Evolutionary conservation across 2,329 filamentous ascomycete species (phyloP), one percentile per base, ranked within the genome.

Genomic region (Neofusicoccum parvum): DNA sequence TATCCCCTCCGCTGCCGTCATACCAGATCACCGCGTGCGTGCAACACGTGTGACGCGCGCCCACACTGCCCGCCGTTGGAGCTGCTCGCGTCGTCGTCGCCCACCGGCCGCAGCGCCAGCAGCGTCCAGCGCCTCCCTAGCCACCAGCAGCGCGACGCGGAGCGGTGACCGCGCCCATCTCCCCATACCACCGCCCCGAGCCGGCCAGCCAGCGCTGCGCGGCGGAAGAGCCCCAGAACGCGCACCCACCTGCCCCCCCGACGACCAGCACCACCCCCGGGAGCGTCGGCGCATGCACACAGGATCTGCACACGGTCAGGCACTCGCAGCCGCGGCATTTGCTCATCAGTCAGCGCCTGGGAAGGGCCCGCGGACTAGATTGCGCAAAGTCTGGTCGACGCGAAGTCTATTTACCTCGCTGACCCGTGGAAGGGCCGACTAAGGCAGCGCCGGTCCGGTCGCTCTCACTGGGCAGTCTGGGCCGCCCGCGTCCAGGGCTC

Each of bases 111-210:
- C 53, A 49, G 56, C 56, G 37, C 41, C 56, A 14, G 23, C 41
- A 34, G 27, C 41, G 11, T n/a, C 58, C 45, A 51, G 60, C 10
- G 56, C n/a, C 41, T 23, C 11, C 11, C 41, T 17, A 34, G 10
- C 56, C 39, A 45, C 36, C 51, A 14, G 14, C 43, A 46, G n/a
- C 46, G 6, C 23, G 27, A 34, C 48, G 48, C 54, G 54, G 54
- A 59, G 56, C 56, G 56, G 41, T 60, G 41, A 60, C 56, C 41
- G 41, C 27, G 41, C 56, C 43, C 56, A 10, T 64, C 48, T 36
- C 64, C 10, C 54, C 37, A 39, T 17, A 49, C 43, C 66, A 64
- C 70, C 69, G 71, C 68, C 70, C 70, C 27, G 27, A 32, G 27
- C 5, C 27, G 27, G 27, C 27, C 27, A 27, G 27, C 27, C 27